Evolutionary conservation across 2,329 filamentous ascomycete species (phyloP).

Genomic region (Claviceps africana): DNA sequence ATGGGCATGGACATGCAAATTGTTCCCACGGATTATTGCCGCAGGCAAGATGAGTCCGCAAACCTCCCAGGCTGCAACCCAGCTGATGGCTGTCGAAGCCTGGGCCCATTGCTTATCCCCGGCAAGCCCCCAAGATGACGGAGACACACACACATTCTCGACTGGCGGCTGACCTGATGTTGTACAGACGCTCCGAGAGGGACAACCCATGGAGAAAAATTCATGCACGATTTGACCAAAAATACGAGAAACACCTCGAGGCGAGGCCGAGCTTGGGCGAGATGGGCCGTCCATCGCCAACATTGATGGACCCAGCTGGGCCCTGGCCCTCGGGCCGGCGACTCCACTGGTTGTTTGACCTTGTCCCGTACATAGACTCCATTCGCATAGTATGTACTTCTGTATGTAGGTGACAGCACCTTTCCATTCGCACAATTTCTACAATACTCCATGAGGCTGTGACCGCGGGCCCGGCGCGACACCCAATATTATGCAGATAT

Average conservation of each 20-base stretch:
- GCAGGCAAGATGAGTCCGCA: too few species aligned
- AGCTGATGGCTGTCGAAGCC: too few species aligned
- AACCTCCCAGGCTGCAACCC: too few species aligned
- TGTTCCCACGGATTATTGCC: too few species aligned
- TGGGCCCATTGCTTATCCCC: too few species aligned
- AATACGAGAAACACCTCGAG: conserved; percentile 8
- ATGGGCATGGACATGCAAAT: too few species aligned
- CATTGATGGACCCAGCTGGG: too few species aligned
- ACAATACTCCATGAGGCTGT: too few species aligned
- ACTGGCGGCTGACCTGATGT: conserved; percentile 4
- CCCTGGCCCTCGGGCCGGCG: too few species aligned
- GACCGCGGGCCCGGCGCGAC: background rate
- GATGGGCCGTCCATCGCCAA: background rate
- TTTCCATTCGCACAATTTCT: too few species aligned
- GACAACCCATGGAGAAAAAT: background rate
- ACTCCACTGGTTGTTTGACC: background rate
- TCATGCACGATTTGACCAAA: conserved; percentile 5
- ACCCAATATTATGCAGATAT: background rate
- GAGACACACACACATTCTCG: background rate
- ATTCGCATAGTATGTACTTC: too few species aligned
- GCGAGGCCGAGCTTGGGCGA: background rate
- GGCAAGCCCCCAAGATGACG: background rate
- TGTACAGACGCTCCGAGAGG: background rate
- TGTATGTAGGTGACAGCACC: too few species aligned
- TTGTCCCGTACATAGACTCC: background rate